These are phyloP conservation scores for Glycine soja DNA, from an alignment of 306 rosid genomes.

Conservation along the genomic window DNA sequence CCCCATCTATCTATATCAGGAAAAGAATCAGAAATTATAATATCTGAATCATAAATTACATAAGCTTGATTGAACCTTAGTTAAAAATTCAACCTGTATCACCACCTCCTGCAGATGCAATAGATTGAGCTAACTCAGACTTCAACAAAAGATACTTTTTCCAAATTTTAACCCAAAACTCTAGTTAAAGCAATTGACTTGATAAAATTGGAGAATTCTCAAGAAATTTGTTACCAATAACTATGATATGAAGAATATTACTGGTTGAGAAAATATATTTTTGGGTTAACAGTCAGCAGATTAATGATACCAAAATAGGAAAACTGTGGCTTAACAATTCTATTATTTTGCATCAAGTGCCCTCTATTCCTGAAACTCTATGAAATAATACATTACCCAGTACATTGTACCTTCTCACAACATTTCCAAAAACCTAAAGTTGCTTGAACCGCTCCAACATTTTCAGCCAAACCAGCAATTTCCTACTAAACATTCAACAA, in stretches of 20 bases:
- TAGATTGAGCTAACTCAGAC: neutral
- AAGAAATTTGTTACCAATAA: no score
- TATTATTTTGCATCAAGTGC: constrained; percentile 1
- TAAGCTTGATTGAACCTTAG: no score
- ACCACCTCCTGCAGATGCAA: neutral
- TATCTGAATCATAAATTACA: no score
- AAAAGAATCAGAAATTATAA: no score
- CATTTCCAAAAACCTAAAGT: neutral
- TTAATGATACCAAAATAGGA: neutral
- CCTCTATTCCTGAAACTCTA: constrained; percentile 6
- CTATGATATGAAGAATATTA: neutral
- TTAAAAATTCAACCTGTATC: neutral
- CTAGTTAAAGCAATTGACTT: no score
- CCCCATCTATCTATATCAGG: no score
- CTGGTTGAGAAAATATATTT: neutral
- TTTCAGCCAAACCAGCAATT: constrained; percentile 17
- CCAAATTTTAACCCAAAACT: no score
- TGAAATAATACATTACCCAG: constrained; percentile 13
- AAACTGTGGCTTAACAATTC: constrained; percentile 1
- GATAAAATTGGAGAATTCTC: no score
- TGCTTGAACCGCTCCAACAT: neutral
- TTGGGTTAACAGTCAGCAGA: neutral
- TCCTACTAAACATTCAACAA: constrained; percentile 12
- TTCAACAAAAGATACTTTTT: neutral
- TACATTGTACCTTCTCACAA: constrained; percentile 9